Evolutionary conservation across 2,329 filamentous ascomycete genomes (phyloP), one percentile per base, ranked within the genome.

Genomic region (Claviceps sp.): DNA sequence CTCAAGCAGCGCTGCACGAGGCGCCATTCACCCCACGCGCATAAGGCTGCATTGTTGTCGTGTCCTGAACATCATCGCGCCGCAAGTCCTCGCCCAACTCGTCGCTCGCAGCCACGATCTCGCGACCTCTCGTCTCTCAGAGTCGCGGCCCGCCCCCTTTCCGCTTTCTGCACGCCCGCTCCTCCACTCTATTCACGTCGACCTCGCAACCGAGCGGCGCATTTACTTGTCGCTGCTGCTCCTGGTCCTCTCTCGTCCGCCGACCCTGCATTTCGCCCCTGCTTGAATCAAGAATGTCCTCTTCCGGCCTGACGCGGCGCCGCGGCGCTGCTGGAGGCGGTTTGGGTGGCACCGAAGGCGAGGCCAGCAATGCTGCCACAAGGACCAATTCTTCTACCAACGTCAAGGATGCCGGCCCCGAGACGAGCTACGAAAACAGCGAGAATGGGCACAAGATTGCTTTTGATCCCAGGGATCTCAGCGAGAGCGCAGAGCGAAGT

Each of bases 401-500:
- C 64, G 66, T 70, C 62, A 71, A 70, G 63, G 78, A 80, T 62
- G 71, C 62, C 63, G 73, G 67, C 57, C 80, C 79, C 62, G 81
- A 83, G 71, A 96, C 93, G 55, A 91, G 86, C 63, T 97, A 95
- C 75, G 86, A 90, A 72, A 89, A 77, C 66, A 78, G 85, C 68
- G 91, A 95, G 71, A 96, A 96, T 73, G 93, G 93, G 59, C 93
- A 97, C 78, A 95, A 94, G 77, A 97, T 98, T 69, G 93, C 90
- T 53, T 98, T 88, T 68, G 93, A 98, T 69, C 93, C 93, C 54
- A 80, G 91, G 69, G 93, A 98, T 70, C 95, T 98, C 63, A 95
- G 85, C 72, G 93, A 98, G 77, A 96, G 83, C 70, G 88, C 86
- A 60, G 93, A 98, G 76, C 78, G 93, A 67, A 93, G 81, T 78